Evolutionary conservation across 2,329 filamentous ascomycete species (phyloP).

Genomic region (Alternaria arbusti): DNA sequence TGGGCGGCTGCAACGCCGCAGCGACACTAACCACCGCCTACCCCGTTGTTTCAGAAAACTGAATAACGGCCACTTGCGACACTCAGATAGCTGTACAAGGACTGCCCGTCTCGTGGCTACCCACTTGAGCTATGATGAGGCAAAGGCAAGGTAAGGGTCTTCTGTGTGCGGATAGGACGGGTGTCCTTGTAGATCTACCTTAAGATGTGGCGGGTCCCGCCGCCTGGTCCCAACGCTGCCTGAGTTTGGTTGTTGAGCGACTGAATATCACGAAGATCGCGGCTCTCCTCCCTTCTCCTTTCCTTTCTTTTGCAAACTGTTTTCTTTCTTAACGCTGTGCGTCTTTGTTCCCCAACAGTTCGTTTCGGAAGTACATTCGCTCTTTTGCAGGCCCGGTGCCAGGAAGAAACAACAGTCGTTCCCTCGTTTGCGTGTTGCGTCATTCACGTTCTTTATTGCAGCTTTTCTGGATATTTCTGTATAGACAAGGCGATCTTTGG

Average conservation of each 20-base stretch:
- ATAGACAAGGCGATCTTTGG: slow-evolving; percentile 18
- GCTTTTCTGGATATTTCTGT: slow-evolving; percentile 16
- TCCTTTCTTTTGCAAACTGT: slow-evolving; percentile 15
- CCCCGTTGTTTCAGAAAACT: slow-evolving; percentile 30
- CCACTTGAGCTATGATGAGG: not conserved
- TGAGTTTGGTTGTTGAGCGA: slow-evolving; percentile 32
- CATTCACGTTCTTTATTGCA: slow-evolving; percentile 36
- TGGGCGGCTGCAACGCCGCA: slow-evolving; percentile 10
- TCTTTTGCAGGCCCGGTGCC: slow-evolving; percentile 44
- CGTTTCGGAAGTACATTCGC: slow-evolving; percentile 16
- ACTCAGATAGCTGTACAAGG: slow-evolving; percentile 18
- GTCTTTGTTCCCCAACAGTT: slow-evolving; percentile 23
- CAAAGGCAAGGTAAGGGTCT: not conserved
- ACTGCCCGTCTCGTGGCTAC: slow-evolving; percentile 12
- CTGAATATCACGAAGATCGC: slow-evolving; percentile 35
- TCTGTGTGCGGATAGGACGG: not conserved
- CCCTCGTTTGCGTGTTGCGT: slow-evolving; percentile 27
- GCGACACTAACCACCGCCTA: slow-evolving; percentile 7
- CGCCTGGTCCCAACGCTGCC: slow-evolving; percentile 3
- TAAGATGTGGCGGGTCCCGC: slow-evolving; percentile 24
- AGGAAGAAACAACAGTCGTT: slow-evolving; percentile 15
- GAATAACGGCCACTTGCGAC: slow-evolving; percentile 25
- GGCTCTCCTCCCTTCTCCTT: slow-evolving; percentile 2
- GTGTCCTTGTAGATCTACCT: slow-evolving; percentile 30
- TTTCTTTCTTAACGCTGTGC: slow-evolving; percentile 37